These are phyloP conservation scores for Aspergillus costaricaensis DNA, from an alignment of 2,329 filamentous ascomycete genomes.

Conservation along the genomic window DNA sequence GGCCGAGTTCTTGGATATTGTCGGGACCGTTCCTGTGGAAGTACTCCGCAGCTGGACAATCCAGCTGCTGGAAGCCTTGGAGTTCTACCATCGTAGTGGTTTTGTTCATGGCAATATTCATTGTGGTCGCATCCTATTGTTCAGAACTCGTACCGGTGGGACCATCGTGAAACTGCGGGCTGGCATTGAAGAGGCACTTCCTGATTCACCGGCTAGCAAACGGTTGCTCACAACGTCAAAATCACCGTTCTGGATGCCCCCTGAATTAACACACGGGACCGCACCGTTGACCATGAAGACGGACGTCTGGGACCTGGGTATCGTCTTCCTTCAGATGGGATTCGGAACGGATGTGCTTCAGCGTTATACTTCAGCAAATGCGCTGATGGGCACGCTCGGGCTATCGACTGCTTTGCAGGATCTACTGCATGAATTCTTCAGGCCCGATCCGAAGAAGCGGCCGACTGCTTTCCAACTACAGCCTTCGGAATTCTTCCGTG, in stretches of 20 bases:
- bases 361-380: slow-evolving; percentile 76
- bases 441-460: slow-evolving; percentile 77
- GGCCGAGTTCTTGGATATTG: slow-evolving; percentile 76
- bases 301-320: slow-evolving; percentile 92
- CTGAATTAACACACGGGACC: slow-evolving; percentile 68
- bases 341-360: slow-evolving; percentile 77
- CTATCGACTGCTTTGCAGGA: slow-evolving; percentile 77
- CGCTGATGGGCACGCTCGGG: slow-evolving; percentile 68
- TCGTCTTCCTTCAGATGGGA: slow-evolving; percentile 90
- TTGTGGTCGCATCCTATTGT: slow-evolving; percentile 75
- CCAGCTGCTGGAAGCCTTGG: slow-evolving; percentile 83
- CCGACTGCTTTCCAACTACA: slow-evolving; percentile 76
- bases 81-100: slow-evolving; percentile 82
- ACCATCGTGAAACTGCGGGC: slow-evolving; percentile 61
- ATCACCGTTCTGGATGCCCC: slow-evolving; percentile 80
- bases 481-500: slow-evolving; percentile 52
- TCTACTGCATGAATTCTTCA: slow-evolving; percentile 81
- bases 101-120: slow-evolving; percentile 84
- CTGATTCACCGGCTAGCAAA: slow-evolving; percentile 47
- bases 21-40: slow-evolving; percentile 70
- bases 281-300: slow-evolving; percentile 67
- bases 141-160: slow-evolving; percentile 67
- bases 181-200: slow-evolving; percentile 54
- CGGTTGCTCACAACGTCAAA: slow-evolving; percentile 59
- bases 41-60: slow-evolving; percentile 88